A percentile compares a stretch with the other conserved stretches of the same genome.
Evolutionary conservation across 192 early-diverging fungal genomes (phyloP).

Genomic region (Mortierella hygrophila): DNA sequence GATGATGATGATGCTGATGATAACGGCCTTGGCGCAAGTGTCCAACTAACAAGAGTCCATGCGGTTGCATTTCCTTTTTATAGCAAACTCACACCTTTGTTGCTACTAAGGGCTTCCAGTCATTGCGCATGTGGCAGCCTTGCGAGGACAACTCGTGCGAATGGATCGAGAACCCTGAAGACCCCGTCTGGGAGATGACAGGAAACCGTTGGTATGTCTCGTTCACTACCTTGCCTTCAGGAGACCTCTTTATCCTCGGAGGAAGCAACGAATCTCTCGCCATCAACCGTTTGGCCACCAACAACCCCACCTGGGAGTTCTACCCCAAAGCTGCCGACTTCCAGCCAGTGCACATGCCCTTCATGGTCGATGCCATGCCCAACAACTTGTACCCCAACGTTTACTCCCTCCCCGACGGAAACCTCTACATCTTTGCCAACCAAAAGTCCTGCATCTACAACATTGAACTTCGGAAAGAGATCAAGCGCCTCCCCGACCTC

Average conservation of each 20-base stretch:
- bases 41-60: neutral
- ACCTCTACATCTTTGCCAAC: constrained; percentile 58
- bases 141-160: constrained; percentile 61
- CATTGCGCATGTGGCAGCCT: constrained; percentile 60
- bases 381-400: constrained; percentile 58
- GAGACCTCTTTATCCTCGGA: constrained; percentile 67
- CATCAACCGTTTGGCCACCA: constrained; percentile 57
- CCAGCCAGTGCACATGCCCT: constrained; percentile 51
- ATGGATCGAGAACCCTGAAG: constrained; percentile 58
- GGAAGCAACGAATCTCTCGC: constrained; percentile 62
- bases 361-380: constrained; percentile 62
- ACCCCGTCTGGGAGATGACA: constrained; percentile 55
- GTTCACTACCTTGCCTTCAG: constrained; percentile 53
- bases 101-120: constrained; percentile 57
- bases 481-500: constrained; percentile 59
- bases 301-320: constrained; percentile 64
- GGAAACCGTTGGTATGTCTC: constrained; percentile 50
- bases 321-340: constrained; percentile 47
- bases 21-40: neutral
- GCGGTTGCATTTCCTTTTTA: neutral
- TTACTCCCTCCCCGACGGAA: constrained; percentile 55
- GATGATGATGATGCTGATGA: neutral
- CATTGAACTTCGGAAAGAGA: constrained; percentile 5
- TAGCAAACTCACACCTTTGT: constrained; percentile 54
- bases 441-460: constrained; percentile 44